A percentile compares a stretch with the other conserved stretches of the same genome.
Evolutionary conservation across 1,284 basidiomycete genomes (phyloP).

Genomic region (Tilletia caries): DNA sequence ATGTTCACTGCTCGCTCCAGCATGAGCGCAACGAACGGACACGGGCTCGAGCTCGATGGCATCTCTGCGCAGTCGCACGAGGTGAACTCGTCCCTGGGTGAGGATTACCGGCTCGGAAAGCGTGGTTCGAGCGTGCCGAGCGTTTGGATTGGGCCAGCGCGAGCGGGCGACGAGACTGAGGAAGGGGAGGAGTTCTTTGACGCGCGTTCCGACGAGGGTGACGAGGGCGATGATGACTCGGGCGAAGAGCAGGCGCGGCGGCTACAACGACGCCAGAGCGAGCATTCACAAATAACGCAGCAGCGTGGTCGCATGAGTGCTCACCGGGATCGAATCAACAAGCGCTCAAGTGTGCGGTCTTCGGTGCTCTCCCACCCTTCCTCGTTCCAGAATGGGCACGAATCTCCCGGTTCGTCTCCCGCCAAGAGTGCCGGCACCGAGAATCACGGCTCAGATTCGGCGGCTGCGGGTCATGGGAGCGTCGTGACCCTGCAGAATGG

Average conservation of each 20-base stretch:
- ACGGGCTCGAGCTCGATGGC: constrained; percentile 10
- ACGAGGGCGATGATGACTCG: constrained; percentile 8
- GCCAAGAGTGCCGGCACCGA: constrained; percentile 2
- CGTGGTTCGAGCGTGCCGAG: constrained; percentile 9
- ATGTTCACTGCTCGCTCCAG: constrained; percentile 8
- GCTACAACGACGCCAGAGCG: too few species aligned
- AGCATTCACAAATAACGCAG: not conserved
- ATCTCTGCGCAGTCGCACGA: not conserved
- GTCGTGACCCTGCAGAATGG: not conserved
- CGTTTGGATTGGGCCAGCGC: constrained; percentile 4
- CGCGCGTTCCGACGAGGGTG: constrained; percentile 4
- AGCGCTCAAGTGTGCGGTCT: constrained; percentile 1
- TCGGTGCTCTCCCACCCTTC: not conserved
- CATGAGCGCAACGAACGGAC: constrained; percentile 14
- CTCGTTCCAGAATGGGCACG: not conserved
- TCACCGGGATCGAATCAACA: not conserved
- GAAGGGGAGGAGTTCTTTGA: constrained; percentile 9
- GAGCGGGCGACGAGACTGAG: constrained; percentile 9
- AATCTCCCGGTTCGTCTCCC: not conserved
- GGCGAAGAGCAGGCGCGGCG: not conserved
- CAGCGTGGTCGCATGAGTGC: not conserved
- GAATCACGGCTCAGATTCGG: not conserved
- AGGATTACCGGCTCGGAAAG: not conserved
- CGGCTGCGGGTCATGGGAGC: constrained; percentile 4
- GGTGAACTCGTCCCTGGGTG: not conserved